Evolutionary conservation across 345 rosid genomes (phyloP), one percentile per base, ranked within the genome.

Genomic region (Arabidopsis suecica): DNA sequence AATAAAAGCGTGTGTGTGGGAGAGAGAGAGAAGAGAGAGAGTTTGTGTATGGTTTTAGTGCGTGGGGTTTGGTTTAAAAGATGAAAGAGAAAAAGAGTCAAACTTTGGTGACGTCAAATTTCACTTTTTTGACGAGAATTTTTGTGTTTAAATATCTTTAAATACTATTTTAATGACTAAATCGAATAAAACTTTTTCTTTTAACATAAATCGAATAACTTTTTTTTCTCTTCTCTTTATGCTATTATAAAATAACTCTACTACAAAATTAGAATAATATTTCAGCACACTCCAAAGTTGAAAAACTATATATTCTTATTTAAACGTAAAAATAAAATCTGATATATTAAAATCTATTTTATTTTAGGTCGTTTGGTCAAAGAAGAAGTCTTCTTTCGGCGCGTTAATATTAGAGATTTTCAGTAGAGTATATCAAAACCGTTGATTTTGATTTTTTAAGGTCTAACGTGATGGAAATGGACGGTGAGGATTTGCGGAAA

Each of bases 1-100:
- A 77, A 75, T 16, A 16, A 16, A 16, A 16, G 18, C 18, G 18
- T 16, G 64, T 32, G 71, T 23, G 74, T 68, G 69, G 50, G 33
- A 13, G 65, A 61, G 48, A 61, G 49, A 60, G 73, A 42, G 44
- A 75, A 61, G 68, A 69, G 16, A 71, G 73, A 74, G 74, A 75
- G 71, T 67, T 12, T 61, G 79, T 75, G 40, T 51, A 12, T 61
- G 89, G 10, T 84, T 85, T 84, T 84, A 56, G 79, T 22, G 78
- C 71, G 70, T 68, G 38, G 59, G 36, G 71, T 66, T 48, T 62
- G 76, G 88, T 71, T 42, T 65, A 72, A 86, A 86, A 82, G 84
- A 88, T 73, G 75, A 82, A 56, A 73, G 81, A 80, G 79, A 83
- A 72, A 78, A 61, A 74, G 80, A 78, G 90, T 88, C 92, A 89